Conservation (phyloP, 345 rosid genomes). For the Moringa oleifera region DNA sequence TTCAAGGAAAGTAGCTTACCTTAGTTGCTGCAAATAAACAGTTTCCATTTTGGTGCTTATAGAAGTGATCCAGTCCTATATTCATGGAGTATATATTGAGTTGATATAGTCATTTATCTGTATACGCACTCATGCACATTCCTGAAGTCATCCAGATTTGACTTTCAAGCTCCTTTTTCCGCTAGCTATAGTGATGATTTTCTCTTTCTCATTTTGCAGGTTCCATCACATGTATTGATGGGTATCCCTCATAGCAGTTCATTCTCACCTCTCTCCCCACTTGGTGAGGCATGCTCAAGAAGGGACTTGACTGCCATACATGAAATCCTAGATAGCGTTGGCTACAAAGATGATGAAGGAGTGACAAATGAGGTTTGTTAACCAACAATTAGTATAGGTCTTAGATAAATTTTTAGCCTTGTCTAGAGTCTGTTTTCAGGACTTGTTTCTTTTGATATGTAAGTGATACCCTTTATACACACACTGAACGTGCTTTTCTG, state of each 20-base stretch:
- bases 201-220: conserved; percentile 28
- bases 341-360: conserved; percentile 83
- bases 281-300: conserved; percentile 80
- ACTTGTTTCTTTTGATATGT: not conserved
- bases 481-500: not conserved
- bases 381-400: not conserved
- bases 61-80: no score
- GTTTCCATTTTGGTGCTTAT: not conserved
- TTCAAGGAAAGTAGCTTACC: no score
- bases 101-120: not conserved
- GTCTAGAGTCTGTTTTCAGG: not conserved
- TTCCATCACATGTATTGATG: conserved; percentile 70
- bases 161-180: not conserved
- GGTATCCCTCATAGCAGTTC: conserved; percentile 58
- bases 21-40: not conserved
- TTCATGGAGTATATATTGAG: no score
- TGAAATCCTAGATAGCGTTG: conserved; percentile 69
- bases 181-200: not conserved
- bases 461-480: not conserved
- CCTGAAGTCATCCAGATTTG: not conserved
- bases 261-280: conserved; percentile 57
- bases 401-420: not conserved
- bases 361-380: conserved; percentile 71
- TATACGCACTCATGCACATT: not conserved
- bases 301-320: conserved; percentile 76